phyloP scores from a whole-genome alignment of 352 stramenopile genomes.

The Globisporangium solare region DNA sequence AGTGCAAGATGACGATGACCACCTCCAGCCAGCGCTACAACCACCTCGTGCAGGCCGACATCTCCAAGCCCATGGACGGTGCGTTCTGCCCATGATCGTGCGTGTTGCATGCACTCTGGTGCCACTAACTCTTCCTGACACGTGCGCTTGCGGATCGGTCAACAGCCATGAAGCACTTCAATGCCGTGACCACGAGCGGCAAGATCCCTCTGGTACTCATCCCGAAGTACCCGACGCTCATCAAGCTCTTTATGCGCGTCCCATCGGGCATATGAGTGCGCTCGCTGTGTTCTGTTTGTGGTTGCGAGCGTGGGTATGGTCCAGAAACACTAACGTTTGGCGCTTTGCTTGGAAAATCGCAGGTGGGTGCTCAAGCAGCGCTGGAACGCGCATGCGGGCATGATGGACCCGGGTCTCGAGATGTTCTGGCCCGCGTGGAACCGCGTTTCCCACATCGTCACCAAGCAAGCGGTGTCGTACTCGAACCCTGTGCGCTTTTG shows the following conservation, averaged over 20 bases:
- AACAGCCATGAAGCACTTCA: constrained; percentile 22
- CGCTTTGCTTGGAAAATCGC: not conserved
- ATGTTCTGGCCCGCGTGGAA: constrained; percentile 76
- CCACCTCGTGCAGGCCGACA: constrained; percentile 30
- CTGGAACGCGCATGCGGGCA: constrained; percentile 75
- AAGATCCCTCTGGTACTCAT: constrained; percentile 27
- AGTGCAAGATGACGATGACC: constrained; percentile 8
- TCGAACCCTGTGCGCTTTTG: constrained; percentile 66
- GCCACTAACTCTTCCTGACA: not conserved
- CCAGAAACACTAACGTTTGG: not conserved
- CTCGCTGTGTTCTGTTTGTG: not conserved
- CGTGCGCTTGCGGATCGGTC: not conserved
- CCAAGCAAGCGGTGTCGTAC: constrained; percentile 82
- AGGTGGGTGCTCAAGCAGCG: constrained; percentile 81
- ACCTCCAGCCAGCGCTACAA: constrained; percentile 17
- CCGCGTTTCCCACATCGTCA: constrained; percentile 84
- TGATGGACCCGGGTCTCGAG: constrained; percentile 78
- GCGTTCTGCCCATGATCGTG: not conserved
- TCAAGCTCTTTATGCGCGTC: constrained; percentile 26
- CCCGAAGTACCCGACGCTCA: constrained; percentile 19
- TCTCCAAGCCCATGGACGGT: constrained; percentile 24
- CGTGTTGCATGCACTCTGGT: not conserved
- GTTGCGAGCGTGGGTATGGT: not conserved
- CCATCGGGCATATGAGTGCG: constrained; percentile 20
- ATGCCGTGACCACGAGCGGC: constrained; percentile 12